Base-by-base conservation (phyloP, 352 stramenopile species). In the Pythium grandisporangium region DNA sequence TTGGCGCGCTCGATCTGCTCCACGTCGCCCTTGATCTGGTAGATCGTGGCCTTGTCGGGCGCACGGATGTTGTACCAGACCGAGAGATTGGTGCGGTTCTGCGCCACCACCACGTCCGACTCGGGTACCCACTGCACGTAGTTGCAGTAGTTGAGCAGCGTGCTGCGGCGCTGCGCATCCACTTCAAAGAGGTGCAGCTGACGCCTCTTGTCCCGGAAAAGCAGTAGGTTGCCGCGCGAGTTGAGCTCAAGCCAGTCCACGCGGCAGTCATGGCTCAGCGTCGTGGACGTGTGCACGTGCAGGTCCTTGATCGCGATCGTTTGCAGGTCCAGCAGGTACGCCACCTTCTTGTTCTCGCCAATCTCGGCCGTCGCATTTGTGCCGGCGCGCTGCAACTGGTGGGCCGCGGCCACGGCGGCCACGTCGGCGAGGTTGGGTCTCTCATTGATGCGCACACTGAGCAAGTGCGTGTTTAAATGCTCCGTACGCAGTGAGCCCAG, bases 81-180 rank as follows among this genome's bases (percentile, higher is more conserved):
- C 23, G 84, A 96, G 6, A 98, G 46, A 36, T 87, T 96, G 8
- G 58, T 65, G 17, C 90, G 79, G 53, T 94, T 96, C 52, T 98
- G 92, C 6, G 93, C 90, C 6, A 98, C 93, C 2, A 98, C 86
- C 6, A 98, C 93, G 49, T 98, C 90, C 42, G 76, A 96, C 24
- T 95, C 79, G n/a, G 92, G 93, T 7, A 98, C 92, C 93, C 93
- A 97, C 60, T 98, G 90, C 30, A 97, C 92, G 55, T 98, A 98
- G 50, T 88, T 96, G 66, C 88, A 97, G 63, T 96, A 96, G 48
- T 91, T 96, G 16, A 98, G 70, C 29, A 98, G 56, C 12, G 85
- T 96, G 20, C 63, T 89, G 17, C 83, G 74, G 30, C 67, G 75
- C 46, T 97, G 87, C 8, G 70, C 60, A 19, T 90, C 72, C 19